phyloP scores from a whole-genome alignment of 2,329 filamentous ascomycete species.

The Alternaria panax region DNA sequence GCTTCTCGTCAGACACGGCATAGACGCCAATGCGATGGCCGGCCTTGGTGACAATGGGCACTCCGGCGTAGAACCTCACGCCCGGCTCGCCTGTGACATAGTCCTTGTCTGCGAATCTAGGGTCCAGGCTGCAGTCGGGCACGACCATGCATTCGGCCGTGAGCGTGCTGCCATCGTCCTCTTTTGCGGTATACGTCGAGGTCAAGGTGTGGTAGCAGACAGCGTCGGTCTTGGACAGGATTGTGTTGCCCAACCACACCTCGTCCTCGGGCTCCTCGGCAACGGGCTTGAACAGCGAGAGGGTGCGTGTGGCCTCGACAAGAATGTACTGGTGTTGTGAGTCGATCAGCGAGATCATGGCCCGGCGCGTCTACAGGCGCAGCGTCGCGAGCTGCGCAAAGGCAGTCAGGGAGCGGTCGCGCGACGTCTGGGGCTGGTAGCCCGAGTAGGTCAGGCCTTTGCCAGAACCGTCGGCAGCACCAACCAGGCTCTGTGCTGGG shows the following conservation, averaged over 20 bases:
- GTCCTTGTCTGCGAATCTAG: conserved; percentile 32
- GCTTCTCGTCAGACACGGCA: conserved; percentile 42
- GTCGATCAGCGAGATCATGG: conserved; percentile 50
- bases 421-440: conserved; percentile 29
- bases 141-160: conserved; percentile 35
- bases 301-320: conserved; percentile 48
- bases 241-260: conserved; percentile 43
- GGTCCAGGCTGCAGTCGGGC: conserved; percentile 35
- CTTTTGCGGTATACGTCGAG: conserved; percentile 32
- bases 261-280: conserved; percentile 32
- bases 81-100: conserved; percentile 39
- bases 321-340: conserved; percentile 49
- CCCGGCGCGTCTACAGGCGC: conserved; percentile 42
- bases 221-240: conserved; percentile 39
- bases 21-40: conserved; percentile 44
- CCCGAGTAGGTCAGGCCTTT: conserved; percentile 38
- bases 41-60: conserved; percentile 39
- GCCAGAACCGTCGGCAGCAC: conserved; percentile 31
- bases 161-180: conserved; percentile 26
- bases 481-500: conserved; percentile 44
- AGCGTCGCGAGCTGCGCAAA: conserved; percentile 48
- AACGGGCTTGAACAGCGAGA: conserved; percentile 41
- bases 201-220: conserved; percentile 41
- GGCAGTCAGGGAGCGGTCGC: conserved; percentile 44
- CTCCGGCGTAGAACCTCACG: conserved; percentile 45